Evolutionary conservation across 2,329 filamentous ascomycete species (phyloP), one percentile per base, ranked within the genome.

Genomic region (Graphilbum sp.): DNA sequence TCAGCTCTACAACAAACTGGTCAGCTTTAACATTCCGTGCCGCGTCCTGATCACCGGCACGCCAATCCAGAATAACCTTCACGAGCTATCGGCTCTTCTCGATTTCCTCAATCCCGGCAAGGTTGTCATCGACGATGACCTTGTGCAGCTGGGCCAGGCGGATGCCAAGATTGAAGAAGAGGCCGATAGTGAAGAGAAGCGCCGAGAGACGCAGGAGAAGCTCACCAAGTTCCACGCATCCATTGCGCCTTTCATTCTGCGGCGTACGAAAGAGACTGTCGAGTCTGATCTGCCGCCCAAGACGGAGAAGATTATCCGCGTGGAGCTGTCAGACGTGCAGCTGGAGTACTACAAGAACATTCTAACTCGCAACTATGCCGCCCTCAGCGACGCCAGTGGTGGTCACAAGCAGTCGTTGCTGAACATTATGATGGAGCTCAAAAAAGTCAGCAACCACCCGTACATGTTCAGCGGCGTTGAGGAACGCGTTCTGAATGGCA

Each of bases 311-410:
- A 98, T 98, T 47, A 93, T 98, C 54, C 85, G 92, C 40, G 90
- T 98, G 31, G 90, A 96, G 57, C 67, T 98, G 36, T 93, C 90
- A 0, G 90, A 98, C 57, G 79, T 96, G 21, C 90, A 98, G 54
- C 66, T 96, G 10, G 88, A 98, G 46, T 96, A 95, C 57, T 98
- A 98, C 66, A 96, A 96, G 61, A 96, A 96, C 52, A 96, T 98
- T 42, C 67, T 98, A 19, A 96, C 90, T 0, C 79, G 88, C 51
- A 98, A 98, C 54, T 98, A 98, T 51, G 77, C 86, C 23, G 90
- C 88, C 3, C 68, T 98, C 24, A 94, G 92, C 49, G 83, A 94
- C 52, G 88, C 86, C 34, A 78, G 79, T 33, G 84, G 75, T 43
- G 90, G 88, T 6, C 84, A 92, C 56, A 96, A 94, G 58, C 88